These are phyloP conservation scores for Theileria orientalis DNA, from an alignment of 169 alveolate species.

Conservation along the genomic window DNA sequence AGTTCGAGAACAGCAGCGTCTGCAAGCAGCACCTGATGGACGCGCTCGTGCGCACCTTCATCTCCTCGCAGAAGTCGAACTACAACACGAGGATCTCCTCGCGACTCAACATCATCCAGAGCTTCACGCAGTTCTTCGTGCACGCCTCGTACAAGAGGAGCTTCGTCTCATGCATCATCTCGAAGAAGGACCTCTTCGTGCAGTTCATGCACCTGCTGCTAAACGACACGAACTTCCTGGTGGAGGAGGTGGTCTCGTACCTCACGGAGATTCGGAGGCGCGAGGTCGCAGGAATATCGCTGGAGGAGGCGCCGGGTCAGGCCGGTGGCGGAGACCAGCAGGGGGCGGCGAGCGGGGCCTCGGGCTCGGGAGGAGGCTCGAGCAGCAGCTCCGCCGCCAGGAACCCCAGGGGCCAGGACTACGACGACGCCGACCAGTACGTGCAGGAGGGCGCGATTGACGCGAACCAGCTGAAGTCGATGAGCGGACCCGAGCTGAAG, in stretches of 20 bases:
- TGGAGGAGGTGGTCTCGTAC: constrained; percentile 85
- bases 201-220: constrained; percentile 83
- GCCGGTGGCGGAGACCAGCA: no score
- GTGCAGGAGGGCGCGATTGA: constrained; percentile 64
- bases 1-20: constrained; percentile 48
- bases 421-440: constrained; percentile 52
- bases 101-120: constrained; percentile 74
- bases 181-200: constrained; percentile 77
- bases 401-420: constrained; percentile 49
- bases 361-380: background rate
- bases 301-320: constrained; percentile 17
- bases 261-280: constrained; percentile 83
- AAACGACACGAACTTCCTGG: constrained; percentile 80
- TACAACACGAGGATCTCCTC: constrained; percentile 76
- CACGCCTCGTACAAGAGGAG: constrained; percentile 68
- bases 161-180: constrained; percentile 65
- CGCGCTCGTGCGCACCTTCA: constrained; percentile 75
- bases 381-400: no score
- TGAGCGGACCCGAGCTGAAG: constrained; percentile 65
- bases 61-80: constrained; percentile 77
- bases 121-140: constrained; percentile 66
- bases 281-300: constrained; percentile 68
- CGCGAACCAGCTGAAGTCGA: constrained; percentile 51
- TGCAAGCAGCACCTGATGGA: constrained; percentile 71
- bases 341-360: background rate